Conservation (phyloP, 345 rosid species). For the Hypericum androsaemum region DNA sequence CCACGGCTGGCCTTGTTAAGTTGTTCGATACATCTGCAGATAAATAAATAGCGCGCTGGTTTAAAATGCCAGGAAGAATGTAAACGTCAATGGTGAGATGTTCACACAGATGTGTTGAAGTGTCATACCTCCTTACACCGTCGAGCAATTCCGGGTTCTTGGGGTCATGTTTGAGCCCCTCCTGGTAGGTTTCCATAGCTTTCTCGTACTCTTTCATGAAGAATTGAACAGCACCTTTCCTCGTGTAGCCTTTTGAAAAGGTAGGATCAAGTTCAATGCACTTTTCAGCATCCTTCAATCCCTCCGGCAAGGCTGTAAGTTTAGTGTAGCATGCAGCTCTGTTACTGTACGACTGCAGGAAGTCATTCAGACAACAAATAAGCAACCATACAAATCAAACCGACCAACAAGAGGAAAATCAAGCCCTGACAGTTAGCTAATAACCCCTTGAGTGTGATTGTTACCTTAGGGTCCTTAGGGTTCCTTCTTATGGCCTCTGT, state of each 20-base stretch:
- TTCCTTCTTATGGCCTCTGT: constrained; percentile 85
- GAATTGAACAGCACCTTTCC: constrained; percentile 87
- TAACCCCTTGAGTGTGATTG: neutral
- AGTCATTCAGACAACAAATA: constrained; percentile 1
- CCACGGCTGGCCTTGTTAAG: constrained; percentile 91
- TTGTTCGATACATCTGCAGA: constrained; percentile 70
- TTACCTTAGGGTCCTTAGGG: constrained; percentile 69
- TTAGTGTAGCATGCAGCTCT: constrained; percentile 98
- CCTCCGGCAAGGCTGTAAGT: constrained; percentile 87
- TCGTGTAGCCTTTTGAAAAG: constrained; percentile 85
- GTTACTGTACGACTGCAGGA: constrained; percentile 69
- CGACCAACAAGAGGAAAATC: neutral
- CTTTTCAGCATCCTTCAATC: constrained; percentile 91
- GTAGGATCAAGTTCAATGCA: constrained; percentile 96
- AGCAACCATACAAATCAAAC: neutral
- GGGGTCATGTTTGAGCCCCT: constrained; percentile 80
- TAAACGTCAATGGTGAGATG: neutral
- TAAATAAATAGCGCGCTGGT: neutral
- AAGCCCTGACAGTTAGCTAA: neutral
- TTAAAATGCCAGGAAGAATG: too few relatives aligned
- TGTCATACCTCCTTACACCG: constrained; percentile 61
- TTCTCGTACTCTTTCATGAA: constrained; percentile 98
- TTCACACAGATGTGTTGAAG: neutral
- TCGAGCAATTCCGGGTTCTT: constrained; percentile 84
- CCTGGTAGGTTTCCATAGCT: constrained; percentile 86